These are phyloP conservation scores for Collybia mongolica DNA, from an alignment of 768 basidiomycete genomes.

Conservation along the genomic window DNA sequence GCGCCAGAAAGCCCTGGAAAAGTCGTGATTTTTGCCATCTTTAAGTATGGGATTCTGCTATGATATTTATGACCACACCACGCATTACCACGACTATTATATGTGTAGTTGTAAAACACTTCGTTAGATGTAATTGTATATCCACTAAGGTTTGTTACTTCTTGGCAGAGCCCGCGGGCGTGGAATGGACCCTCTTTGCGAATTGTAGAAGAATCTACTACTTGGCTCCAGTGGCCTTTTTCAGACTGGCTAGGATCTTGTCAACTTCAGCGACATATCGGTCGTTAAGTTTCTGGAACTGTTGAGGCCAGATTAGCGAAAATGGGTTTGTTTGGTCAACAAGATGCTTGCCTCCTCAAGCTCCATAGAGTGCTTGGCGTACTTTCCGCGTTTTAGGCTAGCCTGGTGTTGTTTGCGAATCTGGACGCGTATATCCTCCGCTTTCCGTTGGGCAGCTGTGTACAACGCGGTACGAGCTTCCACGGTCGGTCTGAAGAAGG, in stretches of 20 bases:
- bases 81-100: not conserved
- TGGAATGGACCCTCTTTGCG: too few species aligned
- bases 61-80: not conserved
- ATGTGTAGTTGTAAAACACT: too few species aligned
- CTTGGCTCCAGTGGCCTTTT: slow-evolving; percentile 49
- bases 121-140: not conserved
- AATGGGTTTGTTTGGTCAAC: not conserved
- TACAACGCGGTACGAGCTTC: slow-evolving; percentile 63
- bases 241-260: slow-evolving; percentile 58
- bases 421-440: slow-evolving; percentile 75
- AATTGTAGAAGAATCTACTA: slow-evolving; percentile 10
- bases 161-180: too few species aligned
- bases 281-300: slow-evolving; percentile 79
- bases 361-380: slow-evolving; percentile 66
- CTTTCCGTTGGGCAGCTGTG: slow-evolving; percentile 54
- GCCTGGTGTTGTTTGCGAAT: slow-evolving; percentile 70
- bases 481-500: slow-evolving; percentile 62
- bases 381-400: slow-evolving; percentile 68
- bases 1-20: not conserved
- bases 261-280: slow-evolving; percentile 65
- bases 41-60: not conserved
- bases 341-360: slow-evolving; percentile 59
- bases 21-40: not conserved
- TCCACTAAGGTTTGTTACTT: too few species aligned
- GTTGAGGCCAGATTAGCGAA: slow-evolving; percentile 1